A percentile compares a stretch with the other conserved stretches of the same genome.
phyloP scores from a whole-genome alignment of 192 early-diverging fungal species.

The Funneliformis geosporum region DNA sequence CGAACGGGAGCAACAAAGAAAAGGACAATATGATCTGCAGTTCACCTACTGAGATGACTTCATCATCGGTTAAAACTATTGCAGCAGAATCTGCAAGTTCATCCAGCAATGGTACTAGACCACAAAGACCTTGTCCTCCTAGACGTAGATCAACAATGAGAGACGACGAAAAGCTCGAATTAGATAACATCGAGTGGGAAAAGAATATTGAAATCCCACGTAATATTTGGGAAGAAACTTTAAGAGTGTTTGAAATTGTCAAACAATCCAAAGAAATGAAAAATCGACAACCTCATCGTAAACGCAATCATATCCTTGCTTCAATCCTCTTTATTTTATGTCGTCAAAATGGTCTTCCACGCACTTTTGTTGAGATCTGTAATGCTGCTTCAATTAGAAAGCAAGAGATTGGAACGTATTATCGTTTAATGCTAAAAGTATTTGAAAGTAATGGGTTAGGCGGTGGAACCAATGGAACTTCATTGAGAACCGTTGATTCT shows the following conservation, averaged over 20 bases:
- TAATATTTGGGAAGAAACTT: conserved; percentile 42
- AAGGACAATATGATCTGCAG: background rate
- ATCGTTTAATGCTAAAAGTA: conserved; percentile 62
- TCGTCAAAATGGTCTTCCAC: conserved; percentile 55
- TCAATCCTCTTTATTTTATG: conserved; percentile 64
- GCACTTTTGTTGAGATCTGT: conserved; percentile 67
- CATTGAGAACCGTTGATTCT: conserved; percentile 32
- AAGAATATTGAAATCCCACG: conserved; percentile 31
- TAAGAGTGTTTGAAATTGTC: conserved; percentile 56
- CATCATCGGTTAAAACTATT: background rate
- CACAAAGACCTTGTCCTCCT: conserved; percentile 18
- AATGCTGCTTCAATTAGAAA: conserved; percentile 59
- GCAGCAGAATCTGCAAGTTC: background rate
- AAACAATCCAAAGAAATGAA: conserved; percentile 62
- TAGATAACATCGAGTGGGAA: conserved; percentile 31
- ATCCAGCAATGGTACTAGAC: background rate
- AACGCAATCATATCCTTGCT: conserved; percentile 62
- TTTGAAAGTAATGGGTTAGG: conserved; percentile 45
- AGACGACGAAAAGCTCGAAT: conserved; percentile 30
- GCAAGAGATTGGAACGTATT: conserved; percentile 64
- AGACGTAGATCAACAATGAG: conserved; percentile 28
- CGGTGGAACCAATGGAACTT: conserved; percentile 21
- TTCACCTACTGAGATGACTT: background rate
- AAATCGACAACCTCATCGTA: conserved; percentile 65
- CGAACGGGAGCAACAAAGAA: conserved; percentile 1